Evolutionary conservation across 371 early-diverging fungal genomes (phyloP).

Genomic region (Chytridiales sp.): DNA sequence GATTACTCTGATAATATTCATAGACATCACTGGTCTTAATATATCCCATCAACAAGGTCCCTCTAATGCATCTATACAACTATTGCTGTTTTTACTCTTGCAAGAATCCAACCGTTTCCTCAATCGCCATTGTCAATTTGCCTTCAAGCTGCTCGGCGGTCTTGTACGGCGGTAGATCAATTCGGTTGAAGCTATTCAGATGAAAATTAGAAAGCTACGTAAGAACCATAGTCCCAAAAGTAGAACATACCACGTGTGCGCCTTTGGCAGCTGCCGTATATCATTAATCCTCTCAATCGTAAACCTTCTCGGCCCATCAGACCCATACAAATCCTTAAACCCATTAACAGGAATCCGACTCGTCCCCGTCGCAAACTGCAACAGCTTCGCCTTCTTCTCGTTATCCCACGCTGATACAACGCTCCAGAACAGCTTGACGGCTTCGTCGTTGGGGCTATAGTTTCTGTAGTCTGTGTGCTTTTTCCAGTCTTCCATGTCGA

Average conservation of each 20-base stretch:
- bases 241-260: constrained; percentile 82
- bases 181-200: constrained; percentile 78
- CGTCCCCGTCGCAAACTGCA: constrained; percentile 97
- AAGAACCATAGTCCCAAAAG: neutral
- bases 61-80: no score
- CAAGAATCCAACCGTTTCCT: constrained; percentile 68
- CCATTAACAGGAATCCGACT: constrained; percentile 97
- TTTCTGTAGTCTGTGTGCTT: constrained; percentile 96
- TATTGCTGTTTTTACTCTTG: constrained; percentile 25
- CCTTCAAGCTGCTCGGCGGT: constrained; percentile 59
- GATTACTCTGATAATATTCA: no score
- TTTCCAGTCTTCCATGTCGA: constrained; percentile 98
- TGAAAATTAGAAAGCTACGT: neutral
- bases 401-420: constrained; percentile 82
- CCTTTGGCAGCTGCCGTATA: constrained; percentile 75
- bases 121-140: constrained; percentile 89
- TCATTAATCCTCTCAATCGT: constrained; percentile 86
- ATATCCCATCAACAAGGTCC: no score
- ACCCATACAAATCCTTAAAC: constrained; percentile 94
- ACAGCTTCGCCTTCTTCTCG: constrained; percentile 87
- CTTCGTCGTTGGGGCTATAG: constrained; percentile 90
- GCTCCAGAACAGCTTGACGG: constrained; percentile 97
- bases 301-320: constrained; percentile 92
- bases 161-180: constrained; percentile 91
- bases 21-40: no score